A percentile compares a stretch with the other conserved stretches of the same genome.
Conservation (phyloP, 2,329 filamentous ascomycete species). For the Aureobasidium sp. region DNA sequence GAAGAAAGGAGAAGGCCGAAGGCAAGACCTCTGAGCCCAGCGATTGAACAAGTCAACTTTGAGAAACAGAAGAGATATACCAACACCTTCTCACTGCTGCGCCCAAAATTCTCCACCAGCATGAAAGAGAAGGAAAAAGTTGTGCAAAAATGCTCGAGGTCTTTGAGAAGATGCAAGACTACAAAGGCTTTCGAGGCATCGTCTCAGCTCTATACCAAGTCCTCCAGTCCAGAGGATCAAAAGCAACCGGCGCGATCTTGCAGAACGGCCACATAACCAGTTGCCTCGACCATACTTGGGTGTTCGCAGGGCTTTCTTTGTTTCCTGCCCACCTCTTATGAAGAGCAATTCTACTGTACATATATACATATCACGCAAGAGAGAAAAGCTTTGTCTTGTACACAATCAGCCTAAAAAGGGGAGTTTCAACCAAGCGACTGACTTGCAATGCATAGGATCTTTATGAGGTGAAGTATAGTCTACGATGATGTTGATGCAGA, state of each 20-base stretch:
- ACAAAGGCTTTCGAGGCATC: background rate
- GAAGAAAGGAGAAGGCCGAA: slow-evolving; percentile 72
- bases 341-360: background rate
- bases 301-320: background rate
- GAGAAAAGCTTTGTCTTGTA: background rate
- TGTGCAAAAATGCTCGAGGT: background rate
- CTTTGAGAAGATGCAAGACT: background rate
- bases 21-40: background rate
- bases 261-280: background rate
- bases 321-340: background rate
- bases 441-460: too few relatives aligned
- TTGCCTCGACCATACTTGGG: background rate
- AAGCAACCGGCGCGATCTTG: background rate
- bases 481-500: too few relatives aligned
- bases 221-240: background rate
- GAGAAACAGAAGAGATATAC: background rate
- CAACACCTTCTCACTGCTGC: background rate
- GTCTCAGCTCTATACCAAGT: background rate
- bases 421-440: background rate
- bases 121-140: background rate
- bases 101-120: background rate
- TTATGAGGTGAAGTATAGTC: too few relatives aligned
- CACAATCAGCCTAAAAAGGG: background rate
- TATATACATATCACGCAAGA: background rate
- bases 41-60: background rate